phyloP scores from a whole-genome alignment of 495 filamentous ascomycete genomes.

The Penicillium chermesinum region DNA sequence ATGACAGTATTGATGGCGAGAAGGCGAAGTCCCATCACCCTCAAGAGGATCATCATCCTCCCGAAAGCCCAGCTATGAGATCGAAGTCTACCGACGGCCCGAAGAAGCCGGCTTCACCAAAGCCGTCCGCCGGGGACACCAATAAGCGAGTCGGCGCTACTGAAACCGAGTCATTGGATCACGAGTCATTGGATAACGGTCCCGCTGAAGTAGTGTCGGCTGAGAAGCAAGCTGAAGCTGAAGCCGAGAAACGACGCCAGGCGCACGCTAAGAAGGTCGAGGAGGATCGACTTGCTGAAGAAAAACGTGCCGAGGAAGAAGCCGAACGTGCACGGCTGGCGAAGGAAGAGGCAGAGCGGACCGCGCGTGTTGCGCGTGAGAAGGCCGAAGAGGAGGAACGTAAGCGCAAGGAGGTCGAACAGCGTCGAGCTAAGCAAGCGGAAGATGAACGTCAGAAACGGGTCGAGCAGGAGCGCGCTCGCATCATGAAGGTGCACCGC shows the following conservation, averaged over 20 bases:
- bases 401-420: conserved; percentile 48
- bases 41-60: conserved; percentile 19
- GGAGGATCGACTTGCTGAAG: conserved; percentile 19
- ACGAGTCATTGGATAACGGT: conserved; percentile 24
- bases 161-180: conserved; percentile 25
- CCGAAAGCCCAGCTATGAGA: conserved; percentile 3
- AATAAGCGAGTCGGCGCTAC: conserved; percentile 27
- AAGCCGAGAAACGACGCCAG: conserved; percentile 30
- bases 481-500: conserved; percentile 42
- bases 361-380: conserved; percentile 41
- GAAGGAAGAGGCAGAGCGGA: conserved; percentile 40
- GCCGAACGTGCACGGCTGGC: conserved; percentile 42
- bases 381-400: conserved; percentile 50
- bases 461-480: conserved; percentile 53
- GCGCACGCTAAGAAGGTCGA: conserved; percentile 38
- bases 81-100: conserved; percentile 9
- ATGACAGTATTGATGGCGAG: conserved; percentile 13
- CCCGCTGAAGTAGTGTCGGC: conserved; percentile 31
- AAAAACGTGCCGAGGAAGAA: conserved; percentile 40
- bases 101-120: conserved; percentile 16
- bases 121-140: no score
- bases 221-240: conserved; percentile 25
- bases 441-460: conserved; percentile 52
- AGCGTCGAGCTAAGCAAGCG: conserved; percentile 46
- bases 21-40: conserved; percentile 24